These are phyloP conservation scores for Penicillium sp. DNA, from an alignment of 2,329 filamentous ascomycete species.

Conservation along the genomic window DNA sequence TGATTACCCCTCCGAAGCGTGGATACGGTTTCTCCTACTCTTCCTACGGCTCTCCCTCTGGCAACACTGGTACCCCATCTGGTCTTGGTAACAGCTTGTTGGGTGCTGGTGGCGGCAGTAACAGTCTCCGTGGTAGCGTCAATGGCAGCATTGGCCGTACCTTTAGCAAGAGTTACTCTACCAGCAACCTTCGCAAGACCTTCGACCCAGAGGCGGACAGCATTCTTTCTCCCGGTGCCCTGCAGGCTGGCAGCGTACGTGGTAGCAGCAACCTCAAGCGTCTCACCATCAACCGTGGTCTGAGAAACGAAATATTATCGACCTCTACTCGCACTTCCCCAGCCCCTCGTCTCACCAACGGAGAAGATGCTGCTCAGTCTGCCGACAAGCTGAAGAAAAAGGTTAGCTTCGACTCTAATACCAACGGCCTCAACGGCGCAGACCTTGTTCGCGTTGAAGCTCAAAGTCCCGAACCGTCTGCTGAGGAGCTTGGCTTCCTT, in stretches of 20 bases:
- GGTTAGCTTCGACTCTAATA: conserved; percentile 83
- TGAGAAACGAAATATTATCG: conserved; percentile 66
- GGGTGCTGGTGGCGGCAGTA: conserved; percentile 34
- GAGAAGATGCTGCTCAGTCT: conserved; percentile 41
- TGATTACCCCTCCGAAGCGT: conserved; percentile 79
- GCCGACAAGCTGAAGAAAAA: conserved; percentile 63
- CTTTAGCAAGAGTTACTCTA: conserved; percentile 83
- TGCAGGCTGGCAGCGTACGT: conserved; percentile 67
- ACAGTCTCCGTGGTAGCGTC: conserved; percentile 39
- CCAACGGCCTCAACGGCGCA: conserved; percentile 45
- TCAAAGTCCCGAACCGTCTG: conserved; percentile 53
- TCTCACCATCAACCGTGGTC: conserved; percentile 83
- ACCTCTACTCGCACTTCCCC: conserved; percentile 35
- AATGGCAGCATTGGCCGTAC: conserved; percentile 64
- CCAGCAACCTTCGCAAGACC: conserved; percentile 78
- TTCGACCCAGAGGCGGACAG: conserved; percentile 77
- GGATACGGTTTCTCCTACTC: conserved; percentile 94
- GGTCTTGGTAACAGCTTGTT: conserved; percentile 64
- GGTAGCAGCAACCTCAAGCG: conserved; percentile 77
- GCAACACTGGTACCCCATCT: conserved; percentile 68
- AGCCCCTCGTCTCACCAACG: conserved; percentile 33
- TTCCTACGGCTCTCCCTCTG: conserved; percentile 79
- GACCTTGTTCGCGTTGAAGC: conserved; percentile 56
- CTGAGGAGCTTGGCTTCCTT: conserved; percentile 61
- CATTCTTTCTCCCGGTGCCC: conserved; percentile 80